Evolutionary conservation across 768 basidiomycete genomes (phyloP).

Genomic region (Daedaleopsis nitida): DNA sequence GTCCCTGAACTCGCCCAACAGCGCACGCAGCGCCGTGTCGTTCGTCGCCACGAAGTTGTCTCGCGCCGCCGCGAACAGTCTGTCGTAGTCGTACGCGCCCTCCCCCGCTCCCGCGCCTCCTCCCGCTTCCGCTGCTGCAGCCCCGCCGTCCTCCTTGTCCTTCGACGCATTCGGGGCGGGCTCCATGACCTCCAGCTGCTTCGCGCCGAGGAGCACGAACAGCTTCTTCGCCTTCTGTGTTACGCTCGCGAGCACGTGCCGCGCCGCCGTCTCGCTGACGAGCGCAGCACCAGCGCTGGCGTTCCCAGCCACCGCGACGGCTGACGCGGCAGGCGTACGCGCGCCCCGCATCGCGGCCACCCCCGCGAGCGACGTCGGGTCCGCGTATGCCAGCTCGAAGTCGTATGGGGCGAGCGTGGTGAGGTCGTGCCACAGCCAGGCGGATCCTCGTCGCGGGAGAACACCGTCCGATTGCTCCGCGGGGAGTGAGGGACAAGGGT

Average conservation of each 20-base stretch:
- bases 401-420: constrained; percentile 86
- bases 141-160: constrained; percentile 11
- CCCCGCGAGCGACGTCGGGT: constrained; percentile 63
- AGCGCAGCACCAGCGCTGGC: constrained; percentile 34
- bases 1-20: constrained; percentile 90
- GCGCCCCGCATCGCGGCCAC: constrained; percentile 36
- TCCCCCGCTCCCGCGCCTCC: constrained; percentile 39
- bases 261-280: constrained; percentile 76
- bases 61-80: constrained; percentile 71
- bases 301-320: constrained; percentile 35
- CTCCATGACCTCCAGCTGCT: constrained; percentile 63
- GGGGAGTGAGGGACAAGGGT: constrained; percentile 28
- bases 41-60: constrained; percentile 89
- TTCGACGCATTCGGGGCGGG: neutral
- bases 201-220: constrained; percentile 68
- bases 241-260: constrained; percentile 84
- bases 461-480: constrained; percentile 7
- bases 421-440: constrained; percentile 88
- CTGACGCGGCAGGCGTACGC: constrained; percentile 6
- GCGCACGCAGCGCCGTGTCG: constrained; percentile 78
- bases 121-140: constrained; percentile 5
- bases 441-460: constrained; percentile 49
- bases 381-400: constrained; percentile 68
- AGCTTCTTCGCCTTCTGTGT: constrained; percentile 85
- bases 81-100: constrained; percentile 63